Percentiles rank a stretch among this genome's conserved stretches.
Evolutionary conservation across 352 stramenopile genomes (phyloP).

Genomic region (Globisporangium cystogenes): DNA sequence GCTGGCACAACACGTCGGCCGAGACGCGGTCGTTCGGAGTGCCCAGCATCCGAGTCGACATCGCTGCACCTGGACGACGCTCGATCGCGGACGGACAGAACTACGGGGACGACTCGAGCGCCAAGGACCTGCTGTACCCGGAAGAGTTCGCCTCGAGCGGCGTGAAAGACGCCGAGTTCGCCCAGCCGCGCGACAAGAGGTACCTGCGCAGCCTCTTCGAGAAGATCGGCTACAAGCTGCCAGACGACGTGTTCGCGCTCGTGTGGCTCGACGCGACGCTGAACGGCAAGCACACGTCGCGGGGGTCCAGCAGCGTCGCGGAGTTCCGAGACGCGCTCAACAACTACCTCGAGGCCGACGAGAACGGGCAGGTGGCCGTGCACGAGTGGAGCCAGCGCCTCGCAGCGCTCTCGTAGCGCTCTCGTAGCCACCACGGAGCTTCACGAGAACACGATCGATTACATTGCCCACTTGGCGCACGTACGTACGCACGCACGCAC

Average conservation of each 20-base stretch:
- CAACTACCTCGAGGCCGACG: slow-evolving; percentile 51
- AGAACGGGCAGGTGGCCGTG: slow-evolving; percentile 32
- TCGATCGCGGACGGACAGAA: slow-evolving; percentile 90
- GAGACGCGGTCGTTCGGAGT: slow-evolving; percentile 70
- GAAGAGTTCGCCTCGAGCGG: slow-evolving; percentile 76
- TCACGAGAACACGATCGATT: not conserved
- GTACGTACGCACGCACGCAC: no score
- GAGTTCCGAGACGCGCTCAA: slow-evolving; percentile 77
- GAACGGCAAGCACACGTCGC: slow-evolving; percentile 32
- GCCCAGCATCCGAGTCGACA: slow-evolving; percentile 84
- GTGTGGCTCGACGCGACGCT: slow-evolving; percentile 58
- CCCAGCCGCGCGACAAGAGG: slow-evolving; percentile 42
- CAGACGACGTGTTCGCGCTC: slow-evolving; percentile 60
- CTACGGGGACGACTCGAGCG: slow-evolving; percentile 84
- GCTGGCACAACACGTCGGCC: slow-evolving; percentile 77
- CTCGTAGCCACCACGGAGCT: not conserved
- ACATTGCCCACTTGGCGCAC: not conserved
- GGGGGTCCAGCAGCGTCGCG: slow-evolving; percentile 43
- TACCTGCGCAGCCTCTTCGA: slow-evolving; percentile 66
- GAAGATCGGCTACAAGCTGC: slow-evolving; percentile 56
- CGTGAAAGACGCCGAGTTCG: slow-evolving; percentile 83
- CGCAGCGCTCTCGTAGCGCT: not conserved
- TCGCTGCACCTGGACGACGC: slow-evolving; percentile 50
- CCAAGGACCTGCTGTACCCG: slow-evolving; percentile 81
- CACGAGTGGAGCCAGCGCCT: slow-evolving; percentile 43